Conservation (phyloP, 1,284 basidiomycete species). For the Cryptococcus sp. region DNA sequence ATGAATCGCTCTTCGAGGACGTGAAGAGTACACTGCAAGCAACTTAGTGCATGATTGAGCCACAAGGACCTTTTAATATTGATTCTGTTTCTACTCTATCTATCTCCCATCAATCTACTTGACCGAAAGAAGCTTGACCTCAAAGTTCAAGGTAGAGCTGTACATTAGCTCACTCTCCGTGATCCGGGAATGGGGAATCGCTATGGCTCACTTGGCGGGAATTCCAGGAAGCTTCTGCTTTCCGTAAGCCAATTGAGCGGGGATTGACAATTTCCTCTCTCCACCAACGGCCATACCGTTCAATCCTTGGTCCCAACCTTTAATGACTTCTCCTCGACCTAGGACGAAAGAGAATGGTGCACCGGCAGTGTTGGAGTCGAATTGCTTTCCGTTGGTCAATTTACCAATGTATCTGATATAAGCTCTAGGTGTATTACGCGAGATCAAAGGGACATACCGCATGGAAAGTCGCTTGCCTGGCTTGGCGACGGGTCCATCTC, state of each 20-base stretch:
- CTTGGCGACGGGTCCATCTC: constrained; percentile 78
- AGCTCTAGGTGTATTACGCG: no score
- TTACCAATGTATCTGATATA: constrained; percentile 53
- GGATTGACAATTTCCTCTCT: constrained; percentile 69
- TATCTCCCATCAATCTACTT: constrained; percentile 38
- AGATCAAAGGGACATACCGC: constrained; percentile 55
- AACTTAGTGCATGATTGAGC: no score
- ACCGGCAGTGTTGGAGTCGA: constrained; percentile 85
- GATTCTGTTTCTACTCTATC: no score
- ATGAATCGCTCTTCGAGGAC: no score
- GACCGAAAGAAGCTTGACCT: constrained; percentile 54
- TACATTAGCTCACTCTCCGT: background rate
- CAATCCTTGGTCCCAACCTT: constrained; percentile 91
- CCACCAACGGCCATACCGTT: constrained; percentile 88
- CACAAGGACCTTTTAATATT: no score
- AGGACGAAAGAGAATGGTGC: constrained; percentile 85
- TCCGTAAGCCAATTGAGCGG: constrained; percentile 53
- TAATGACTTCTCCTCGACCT: constrained; percentile 86
- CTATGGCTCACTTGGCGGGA: constrained; percentile 46
- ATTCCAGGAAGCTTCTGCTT: constrained; percentile 53
- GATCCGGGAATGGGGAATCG: background rate
- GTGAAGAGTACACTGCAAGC: no score
- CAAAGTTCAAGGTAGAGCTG: constrained; percentile 53
- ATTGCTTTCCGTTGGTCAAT: constrained; percentile 75
- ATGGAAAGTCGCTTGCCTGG: constrained; percentile 77